Evolutionary conservation across 768 basidiomycete species (phyloP), one percentile per base, ranked within the genome.

Genomic region (Tricholoma saponaceum): DNA sequence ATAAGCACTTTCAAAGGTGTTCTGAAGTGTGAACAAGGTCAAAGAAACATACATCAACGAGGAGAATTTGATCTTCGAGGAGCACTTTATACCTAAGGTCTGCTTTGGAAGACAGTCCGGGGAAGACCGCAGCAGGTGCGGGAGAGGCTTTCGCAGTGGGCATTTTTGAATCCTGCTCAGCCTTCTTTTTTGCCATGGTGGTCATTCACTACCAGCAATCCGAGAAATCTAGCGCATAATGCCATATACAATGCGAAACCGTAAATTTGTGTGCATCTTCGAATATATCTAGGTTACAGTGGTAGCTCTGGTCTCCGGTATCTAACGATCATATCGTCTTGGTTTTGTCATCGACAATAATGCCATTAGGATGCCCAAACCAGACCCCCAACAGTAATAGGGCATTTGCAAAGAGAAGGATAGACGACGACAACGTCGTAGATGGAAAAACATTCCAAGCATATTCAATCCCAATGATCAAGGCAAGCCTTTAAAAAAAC

Each of bases 361-460:
- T 18, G n/a, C 63, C 60, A 39, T 56, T 44, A 14, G 39, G 39
- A 30, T 54, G 32, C 20, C 54, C 57, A 51, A 64, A 68, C 75
- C 74, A 79, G 18, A 73, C 50, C 1, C 77, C 77, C 32, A 66
- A 30, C 12, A 78, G 51, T 39, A 72, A 51, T 5, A 68, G 54
- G 2, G 54, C 16, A 58, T 74, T 70, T 28, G 68, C 67, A 25
- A 56, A 62, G 4, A 74, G 57, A 18, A 74, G 62, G 54, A 68
- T 53, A 25, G 58, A 64, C 1, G 71, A 72, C 5, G 71, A 72
- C 8, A 83, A 14, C 0, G 70, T 56, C 0, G 91, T 95, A 0
- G 92, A 90, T 2, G 95, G 95, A 65, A 85, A 95, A 0, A 87
- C 79, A 60, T 94, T 91, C 93, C 94, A 97, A 1, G 89, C 83